Percentiles rank a stretch among this genome's conserved stretches.
phyloP scores from a whole-genome alignment of 371 early-diverging fungal species.

The Capillidium rhysosporum region DNA sequence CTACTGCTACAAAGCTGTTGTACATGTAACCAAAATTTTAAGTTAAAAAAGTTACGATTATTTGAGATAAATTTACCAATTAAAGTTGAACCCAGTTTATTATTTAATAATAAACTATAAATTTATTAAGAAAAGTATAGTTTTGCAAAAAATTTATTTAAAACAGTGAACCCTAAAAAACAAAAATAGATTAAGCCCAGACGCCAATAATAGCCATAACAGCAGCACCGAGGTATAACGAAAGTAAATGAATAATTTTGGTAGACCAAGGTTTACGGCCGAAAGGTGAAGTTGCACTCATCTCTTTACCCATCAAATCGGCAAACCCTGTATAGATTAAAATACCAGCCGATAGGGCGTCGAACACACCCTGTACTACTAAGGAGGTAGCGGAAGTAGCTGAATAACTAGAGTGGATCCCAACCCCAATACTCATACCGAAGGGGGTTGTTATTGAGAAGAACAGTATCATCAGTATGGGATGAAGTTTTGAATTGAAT shows the following conservation, averaged over 20 bases:
- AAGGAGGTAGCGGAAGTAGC: constrained; percentile 26
- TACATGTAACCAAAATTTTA: too few species aligned
- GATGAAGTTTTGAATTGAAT: constrained; percentile 11
- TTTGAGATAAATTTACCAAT: too few species aligned
- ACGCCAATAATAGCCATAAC: constrained; percentile 57
- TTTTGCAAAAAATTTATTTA: too few species aligned
- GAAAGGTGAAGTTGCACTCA: constrained; percentile 30
- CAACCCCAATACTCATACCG: constrained; percentile 56
- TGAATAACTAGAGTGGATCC: constrained; percentile 30
- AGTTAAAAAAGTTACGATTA: too few species aligned
- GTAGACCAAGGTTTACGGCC: constrained; percentile 14
- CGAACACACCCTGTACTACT: constrained; percentile 49
- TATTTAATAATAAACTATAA: too few species aligned
- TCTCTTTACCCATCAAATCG: constrained; percentile 45
- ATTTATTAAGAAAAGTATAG: too few species aligned
- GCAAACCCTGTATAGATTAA: constrained; percentile 54
- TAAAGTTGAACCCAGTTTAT: too few species aligned
- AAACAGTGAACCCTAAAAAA: too few species aligned
- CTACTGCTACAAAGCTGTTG: too few species aligned
- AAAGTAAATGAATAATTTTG: constrained; percentile 23
- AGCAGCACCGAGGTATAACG: constrained; percentile 41
- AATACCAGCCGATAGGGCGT: constrained; percentile 59
- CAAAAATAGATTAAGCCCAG: too few species aligned
- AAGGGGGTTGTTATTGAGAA: constrained; percentile 45
- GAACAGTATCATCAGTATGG: constrained; percentile 18